Evolutionary conservation across 179 eudicot genomes (phyloP).

Genomic region (Sideroxylon spinosum): DNA sequence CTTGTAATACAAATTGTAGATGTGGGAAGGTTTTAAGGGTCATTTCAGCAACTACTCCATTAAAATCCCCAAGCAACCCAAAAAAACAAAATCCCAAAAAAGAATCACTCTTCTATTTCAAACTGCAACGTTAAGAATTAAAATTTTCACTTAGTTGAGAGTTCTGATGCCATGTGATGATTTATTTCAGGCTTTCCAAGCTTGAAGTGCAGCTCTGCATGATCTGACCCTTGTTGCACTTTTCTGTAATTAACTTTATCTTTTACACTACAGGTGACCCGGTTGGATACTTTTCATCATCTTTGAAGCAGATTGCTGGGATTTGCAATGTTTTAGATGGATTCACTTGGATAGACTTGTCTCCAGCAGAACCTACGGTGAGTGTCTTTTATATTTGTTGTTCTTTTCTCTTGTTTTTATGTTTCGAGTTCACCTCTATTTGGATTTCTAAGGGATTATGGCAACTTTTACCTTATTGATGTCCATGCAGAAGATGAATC

Average conservation of each 20-base stretch:
- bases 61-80: too few species aligned
- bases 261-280: constrained; percentile 52
- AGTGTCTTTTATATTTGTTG: constrained; percentile 5
- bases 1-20: too few species aligned
- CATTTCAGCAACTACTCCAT: too few species aligned
- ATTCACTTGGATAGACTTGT: constrained; percentile 64
- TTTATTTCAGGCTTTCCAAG: not conserved
- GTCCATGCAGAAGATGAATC: constrained; percentile 34
- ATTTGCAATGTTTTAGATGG: constrained; percentile 27
- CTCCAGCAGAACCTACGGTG: constrained; percentile 53
- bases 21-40: too few species aligned
- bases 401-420: not conserved
- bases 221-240: not conserved
- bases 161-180: not conserved
- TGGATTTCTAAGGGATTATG: not conserved
- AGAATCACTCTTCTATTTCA: not conserved
- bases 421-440: not conserved
- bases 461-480: constrained; percentile 1
- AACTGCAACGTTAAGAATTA: not conserved
- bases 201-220: not conserved
- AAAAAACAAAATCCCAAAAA: not conserved
- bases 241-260: not conserved
- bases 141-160: not conserved
- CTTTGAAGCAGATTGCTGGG: constrained; percentile 51
- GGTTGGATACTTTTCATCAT: constrained; percentile 63